phyloP scores from a whole-genome alignment of 2,329 filamentous ascomycete species.

The Lasiodiplodia hormozganensis region DNA sequence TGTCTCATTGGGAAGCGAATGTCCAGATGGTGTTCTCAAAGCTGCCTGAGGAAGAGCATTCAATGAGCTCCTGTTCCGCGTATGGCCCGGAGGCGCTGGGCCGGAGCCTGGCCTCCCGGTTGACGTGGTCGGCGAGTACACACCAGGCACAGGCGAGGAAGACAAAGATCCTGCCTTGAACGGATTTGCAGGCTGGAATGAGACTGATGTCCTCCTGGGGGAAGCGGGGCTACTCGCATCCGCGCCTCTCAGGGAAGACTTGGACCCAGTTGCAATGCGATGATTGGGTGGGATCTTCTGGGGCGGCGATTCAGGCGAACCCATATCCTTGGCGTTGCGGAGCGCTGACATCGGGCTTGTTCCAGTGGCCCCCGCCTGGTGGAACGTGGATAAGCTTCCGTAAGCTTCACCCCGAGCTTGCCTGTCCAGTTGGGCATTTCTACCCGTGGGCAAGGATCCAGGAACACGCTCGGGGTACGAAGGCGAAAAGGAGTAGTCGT shows the following conservation, averaged over 20 bases:
- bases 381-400: constrained; percentile 87
- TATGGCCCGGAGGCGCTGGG: constrained; percentile 49
- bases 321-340: constrained; percentile 68
- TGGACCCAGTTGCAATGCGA: constrained; percentile 55
- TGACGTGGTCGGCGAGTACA: constrained; percentile 60
- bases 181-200: constrained; percentile 73
- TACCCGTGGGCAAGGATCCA: constrained; percentile 76
- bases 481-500: constrained; percentile 85
- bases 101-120: constrained; percentile 45
- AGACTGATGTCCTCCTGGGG: constrained; percentile 79
- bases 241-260: constrained; percentile 56
- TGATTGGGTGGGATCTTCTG: constrained; percentile 57
- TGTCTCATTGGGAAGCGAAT: constrained; percentile 62
- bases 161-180: constrained; percentile 98
- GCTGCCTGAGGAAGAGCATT: constrained; percentile 79
- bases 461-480: constrained; percentile 71
- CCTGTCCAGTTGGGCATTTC: constrained; percentile 53
- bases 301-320: constrained; percentile 57
- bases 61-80: constrained; percentile 74
- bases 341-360: constrained; percentile 88
- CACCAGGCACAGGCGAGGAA: constrained; percentile 73
- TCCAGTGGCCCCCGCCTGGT: constrained; percentile 76
- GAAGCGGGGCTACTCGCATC: constrained; percentile 56
- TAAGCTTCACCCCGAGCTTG: constrained; percentile 79
- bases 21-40: constrained; percentile 66